Evolutionary conservation across 2,329 filamentous ascomycete species (phyloP), one percentile per base, ranked within the genome.

Genomic region (Neonectria faginata): DNA sequence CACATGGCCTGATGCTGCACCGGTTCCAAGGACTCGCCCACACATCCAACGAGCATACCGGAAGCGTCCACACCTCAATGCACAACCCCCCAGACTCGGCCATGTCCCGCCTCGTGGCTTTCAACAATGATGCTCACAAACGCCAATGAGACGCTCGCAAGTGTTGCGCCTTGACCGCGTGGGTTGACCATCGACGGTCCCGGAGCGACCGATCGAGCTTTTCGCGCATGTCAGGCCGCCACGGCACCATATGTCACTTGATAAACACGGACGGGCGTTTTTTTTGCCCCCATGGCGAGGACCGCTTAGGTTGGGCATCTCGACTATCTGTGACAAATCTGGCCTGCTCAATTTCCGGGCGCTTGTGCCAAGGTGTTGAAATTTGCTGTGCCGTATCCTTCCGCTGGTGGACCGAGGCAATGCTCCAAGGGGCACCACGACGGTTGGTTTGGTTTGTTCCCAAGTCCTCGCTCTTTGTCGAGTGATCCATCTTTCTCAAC

Each of bases 21-120:
- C 48, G n/a, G 48, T 33, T 18, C n/a, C 18, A 33, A 51, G 48
- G 9, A 51, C 33, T 4, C 36, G 6, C n/a, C n/a, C n/a, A n/a
- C n/a, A n/a, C n/a, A n/a, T 8, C 36, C 22, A 11, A 11, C 45
- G 33, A 42, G 20, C 16, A 39, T 9, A 44, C 36, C 4, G 36
- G 45, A 42, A 12, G 12, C 51, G 65, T 59, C 48, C 55, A 62
- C 64, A 56, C 57, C 67, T 16, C 42, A 18, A 60, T 59, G 63
- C 60, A 64, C 18, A 44, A 41, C 31, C 61, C 20, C 41, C 18
- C 14, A 18, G 42, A n/a, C 31, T 55, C 45, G 20, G 63, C 33
- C 44, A 48, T 22, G 52, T 51, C 41, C 54, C 50, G 31, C 36
- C 48, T 33, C 22, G 29, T 59, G 25, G 27, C 31, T 44, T 33